Evolutionary conservation across 805 yeast species (phyloP), one percentile per base, ranked within the genome.

Genomic region (Monosporozyma unispora): DNA sequence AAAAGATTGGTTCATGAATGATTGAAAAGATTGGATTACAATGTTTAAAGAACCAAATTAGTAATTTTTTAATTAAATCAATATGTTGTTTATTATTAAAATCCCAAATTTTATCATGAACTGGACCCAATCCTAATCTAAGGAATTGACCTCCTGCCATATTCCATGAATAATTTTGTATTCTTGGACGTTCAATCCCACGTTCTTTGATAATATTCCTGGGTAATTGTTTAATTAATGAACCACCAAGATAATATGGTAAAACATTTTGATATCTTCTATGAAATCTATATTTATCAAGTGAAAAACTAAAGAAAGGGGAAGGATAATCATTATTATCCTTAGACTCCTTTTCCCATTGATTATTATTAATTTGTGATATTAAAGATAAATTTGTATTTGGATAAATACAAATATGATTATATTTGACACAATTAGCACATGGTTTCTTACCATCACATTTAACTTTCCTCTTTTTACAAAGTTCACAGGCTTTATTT

Each of bases 121-220:
- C 27, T 4, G 27, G 27, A 8, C 27, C 27, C 8, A 8, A 5
- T 8, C 27, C 27, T 25, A 76, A 76, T 37, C 51, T 52, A 18
- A 79, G 52, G 57, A 77, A 81, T 56, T 74, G 75, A 27, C 72
- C 72, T 1, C 85, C 85, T n/a, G 75, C 68, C 77, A 80, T 66
- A 58, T 81, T 81, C 84, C 85, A 81, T 14, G 83, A 84, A 56
- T 77, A 81, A 46, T 72, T 75, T 57, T 81, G 83, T n/a, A 72
- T 67, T 44, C 84, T 62, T 4, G 84, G 84, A n/a, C 75, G 52
- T 11, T 63, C 56, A 12, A 78, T 68, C 14, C 65, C 58, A 8
- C 27, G 27, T 21, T 61, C 54, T 6, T 46, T 16, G 44, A 64
- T 62, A 49, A 66, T 63, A 5, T 63, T 63, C 8, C 66, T 54